Conservation (phyloP, 164 flowering plant genomes). For the Vitis rupestris region DNA sequence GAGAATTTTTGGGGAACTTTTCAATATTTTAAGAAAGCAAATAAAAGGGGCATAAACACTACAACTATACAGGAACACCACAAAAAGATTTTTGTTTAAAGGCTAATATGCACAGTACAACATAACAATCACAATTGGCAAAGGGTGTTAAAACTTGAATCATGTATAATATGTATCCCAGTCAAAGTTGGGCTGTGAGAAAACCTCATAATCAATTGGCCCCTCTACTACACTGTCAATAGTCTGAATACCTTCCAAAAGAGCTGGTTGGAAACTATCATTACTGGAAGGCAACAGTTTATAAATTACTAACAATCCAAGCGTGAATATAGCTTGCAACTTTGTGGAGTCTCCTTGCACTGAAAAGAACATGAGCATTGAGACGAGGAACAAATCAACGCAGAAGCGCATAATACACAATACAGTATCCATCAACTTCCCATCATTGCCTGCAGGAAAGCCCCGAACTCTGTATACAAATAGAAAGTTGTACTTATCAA, state of each 20-base stretch:
- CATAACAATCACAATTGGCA: neutral
- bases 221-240: slow-evolving; percentile 74
- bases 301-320: slow-evolving; percentile 69
- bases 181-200: slow-evolving; percentile 84
- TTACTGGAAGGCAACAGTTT: slow-evolving; percentile 74
- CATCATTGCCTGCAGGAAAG: slow-evolving; percentile 96
- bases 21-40: too few species aligned
- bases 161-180: slow-evolving; percentile 76
- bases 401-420: slow-evolving; percentile 87
- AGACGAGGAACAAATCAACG: slow-evolving; percentile 81
- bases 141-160: slow-evolving; percentile 16
- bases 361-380: slow-evolving; percentile 90
- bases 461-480: slow-evolving; percentile 95
- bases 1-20: neutral
- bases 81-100: neutral
- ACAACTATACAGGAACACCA: slow-evolving; percentile 3
- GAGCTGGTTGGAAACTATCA: slow-evolving; percentile 67
- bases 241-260: slow-evolving; percentile 76
- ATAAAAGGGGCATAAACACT: neutral
- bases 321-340: slow-evolving; percentile 93
- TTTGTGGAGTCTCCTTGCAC: slow-evolving; percentile 88
- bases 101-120: neutral
- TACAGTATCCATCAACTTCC: slow-evolving; percentile 93
- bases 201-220: slow-evolving; percentile 83
- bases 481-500: slow-evolving; percentile 95